Evolutionary conservation across 2,329 filamentous ascomycete genomes (phyloP).

Genomic region (Fusarium torreyae): DNA sequence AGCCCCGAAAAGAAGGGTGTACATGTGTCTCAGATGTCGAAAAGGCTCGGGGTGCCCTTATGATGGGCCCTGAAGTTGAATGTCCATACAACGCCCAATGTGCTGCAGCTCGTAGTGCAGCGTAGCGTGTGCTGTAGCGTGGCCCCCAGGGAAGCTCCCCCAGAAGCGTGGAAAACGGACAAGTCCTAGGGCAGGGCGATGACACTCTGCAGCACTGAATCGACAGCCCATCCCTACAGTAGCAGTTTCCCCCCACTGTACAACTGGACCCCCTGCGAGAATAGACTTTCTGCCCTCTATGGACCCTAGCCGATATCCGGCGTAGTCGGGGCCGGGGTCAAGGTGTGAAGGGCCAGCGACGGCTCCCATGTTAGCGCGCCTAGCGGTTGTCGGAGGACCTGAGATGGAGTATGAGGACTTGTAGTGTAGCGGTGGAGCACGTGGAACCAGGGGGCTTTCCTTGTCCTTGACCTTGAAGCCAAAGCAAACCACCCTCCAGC

Average conservation of each 20-base stretch:
- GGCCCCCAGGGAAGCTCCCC: conserved; percentile 24
- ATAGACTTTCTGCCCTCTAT: conserved; percentile 46
- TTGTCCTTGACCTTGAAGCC: conserved; percentile 1
- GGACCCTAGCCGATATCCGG: conserved; percentile 48
- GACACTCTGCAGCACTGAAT: conserved; percentile 35
- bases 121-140: conserved; percentile 10
- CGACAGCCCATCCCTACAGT: conserved; percentile 23
- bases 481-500: conserved; percentile 22
- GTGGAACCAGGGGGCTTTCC: conserved; percentile 35
- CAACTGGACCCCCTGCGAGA: conserved; percentile 31
- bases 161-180: conserved; percentile 28
- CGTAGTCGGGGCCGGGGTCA: conserved; percentile 29
- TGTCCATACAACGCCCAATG: not conserved
- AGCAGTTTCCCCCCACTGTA: conserved; percentile 9
- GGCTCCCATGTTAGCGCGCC: conserved; percentile 31
- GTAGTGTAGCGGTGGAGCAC: conserved; percentile 36
- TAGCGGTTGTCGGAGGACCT: conserved; percentile 13
- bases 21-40: conserved; percentile 23
- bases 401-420: conserved; percentile 8
- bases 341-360: conserved; percentile 16
- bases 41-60: conserved; percentile 23
- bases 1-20: conserved; percentile 13
- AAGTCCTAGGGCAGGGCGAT: conserved; percentile 31
- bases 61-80: conserved; percentile 20
- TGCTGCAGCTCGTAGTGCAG: conserved; percentile 11